Evolutionary conservation across 2,329 filamentous ascomycete genomes (phyloP).

Genomic region (Emergomyces orientalis): DNA sequence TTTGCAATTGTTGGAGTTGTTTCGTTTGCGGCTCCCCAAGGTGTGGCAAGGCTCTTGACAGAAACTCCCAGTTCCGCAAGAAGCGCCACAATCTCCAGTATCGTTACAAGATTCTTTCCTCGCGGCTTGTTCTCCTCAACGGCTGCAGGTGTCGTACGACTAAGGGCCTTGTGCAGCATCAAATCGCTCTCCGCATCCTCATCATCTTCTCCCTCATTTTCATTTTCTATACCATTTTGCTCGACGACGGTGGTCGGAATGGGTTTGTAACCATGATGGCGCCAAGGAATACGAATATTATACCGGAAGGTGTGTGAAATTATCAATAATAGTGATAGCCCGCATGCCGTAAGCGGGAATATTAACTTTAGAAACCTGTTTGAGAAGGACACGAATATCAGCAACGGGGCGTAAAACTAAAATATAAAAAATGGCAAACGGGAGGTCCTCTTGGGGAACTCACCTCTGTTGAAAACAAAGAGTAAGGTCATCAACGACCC

Average conservation of each 20-base stretch:
- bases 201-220: constrained; percentile 14
- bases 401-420: not conserved
- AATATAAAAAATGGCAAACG: not conserved
- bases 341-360: constrained; percentile 64
- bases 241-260: constrained; percentile 29
- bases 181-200: constrained; percentile 43
- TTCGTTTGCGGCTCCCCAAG: constrained; percentile 50
- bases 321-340: constrained; percentile 60
- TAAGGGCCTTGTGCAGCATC: constrained; percentile 47
- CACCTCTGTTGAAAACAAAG: constrained; percentile 51
- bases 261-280: constrained; percentile 47
- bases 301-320: constrained; percentile 48
- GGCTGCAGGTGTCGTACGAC: constrained; percentile 39
- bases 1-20: constrained; percentile 55
- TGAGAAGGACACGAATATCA: constrained; percentile 6
- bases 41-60: constrained; percentile 52
- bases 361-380: constrained; percentile 68
- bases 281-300: constrained; percentile 44
- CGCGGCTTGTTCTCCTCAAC: constrained; percentile 64
- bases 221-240: constrained; percentile 50
- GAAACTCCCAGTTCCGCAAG: constrained; percentile 62
- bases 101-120: constrained; percentile 59
- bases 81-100: constrained; percentile 67
- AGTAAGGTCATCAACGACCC: constrained; percentile 54
- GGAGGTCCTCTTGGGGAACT: constrained; percentile 16